Conservation (phyloP, 176 grass and related monocot species). For the Juncus effusus region DNA sequence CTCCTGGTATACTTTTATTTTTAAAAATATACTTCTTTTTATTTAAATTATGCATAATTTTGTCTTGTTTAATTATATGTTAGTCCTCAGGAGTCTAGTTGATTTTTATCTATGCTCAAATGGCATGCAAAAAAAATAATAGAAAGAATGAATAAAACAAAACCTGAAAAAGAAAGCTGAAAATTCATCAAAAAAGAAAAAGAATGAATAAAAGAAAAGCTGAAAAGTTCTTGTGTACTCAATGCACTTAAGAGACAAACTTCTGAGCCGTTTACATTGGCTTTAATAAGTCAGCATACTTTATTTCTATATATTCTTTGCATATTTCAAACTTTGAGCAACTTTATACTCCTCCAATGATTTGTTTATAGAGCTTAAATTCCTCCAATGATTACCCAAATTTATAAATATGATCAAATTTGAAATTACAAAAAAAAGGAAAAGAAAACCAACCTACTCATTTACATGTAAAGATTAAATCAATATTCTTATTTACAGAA, state of each 20-base stretch:
- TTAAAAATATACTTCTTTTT: neutral
- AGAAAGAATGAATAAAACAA: slow-evolving; percentile 16
- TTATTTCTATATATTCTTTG: neutral
- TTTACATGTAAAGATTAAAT: too few relatives aligned
- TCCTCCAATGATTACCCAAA: too few relatives aligned
- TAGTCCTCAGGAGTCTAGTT: neutral
- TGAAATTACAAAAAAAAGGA: neutral
- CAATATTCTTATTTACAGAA: too few relatives aligned
- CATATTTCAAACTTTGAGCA: slow-evolving; percentile 15
- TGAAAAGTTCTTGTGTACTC: slow-evolving; percentile 1
- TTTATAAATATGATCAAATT: too few relatives aligned
- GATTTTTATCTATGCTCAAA: slow-evolving; percentile 19
- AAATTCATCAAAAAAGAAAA: neutral
- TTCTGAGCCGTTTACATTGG: neutral
- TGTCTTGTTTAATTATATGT: slow-evolving; percentile 5
- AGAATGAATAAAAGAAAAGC: slow-evolving; percentile 13
- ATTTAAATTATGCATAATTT: neutral
- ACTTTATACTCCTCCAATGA: slow-evolving; percentile 20
- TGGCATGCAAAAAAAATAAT: slow-evolving; percentile 15
- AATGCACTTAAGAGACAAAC: too few relatives aligned
- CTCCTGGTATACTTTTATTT: slow-evolving; percentile 40
- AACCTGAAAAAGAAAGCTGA: slow-evolving; percentile 13
- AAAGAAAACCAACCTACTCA: neutral
- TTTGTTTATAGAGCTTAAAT: neutral
- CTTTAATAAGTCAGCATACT: neutral